Evolutionary conservation across 192 early-diverging fungal species (phyloP).

Genomic region (Linderina pennispora): DNA sequence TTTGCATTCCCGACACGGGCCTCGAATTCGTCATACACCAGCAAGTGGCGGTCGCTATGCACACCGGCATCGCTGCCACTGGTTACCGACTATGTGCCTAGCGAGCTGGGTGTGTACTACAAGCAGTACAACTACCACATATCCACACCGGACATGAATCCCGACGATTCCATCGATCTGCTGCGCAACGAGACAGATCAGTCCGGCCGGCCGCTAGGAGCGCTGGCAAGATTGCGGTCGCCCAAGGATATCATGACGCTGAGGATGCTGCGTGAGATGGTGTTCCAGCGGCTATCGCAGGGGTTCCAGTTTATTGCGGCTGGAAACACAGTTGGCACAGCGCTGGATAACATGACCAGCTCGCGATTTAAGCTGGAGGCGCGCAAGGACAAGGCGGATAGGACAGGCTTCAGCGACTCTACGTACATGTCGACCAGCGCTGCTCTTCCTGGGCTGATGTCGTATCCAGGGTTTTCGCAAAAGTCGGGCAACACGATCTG

Average conservation of each 20-base stretch:
- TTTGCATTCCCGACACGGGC: constrained; percentile 68
- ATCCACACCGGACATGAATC: constrained; percentile 22
- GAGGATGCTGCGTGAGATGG: constrained; percentile 73
- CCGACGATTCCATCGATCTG: constrained; percentile 1
- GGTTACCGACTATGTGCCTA: constrained; percentile 77
- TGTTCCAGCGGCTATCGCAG: constrained; percentile 84
- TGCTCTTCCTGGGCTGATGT: constrained; percentile 2
- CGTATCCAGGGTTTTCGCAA: constrained; percentile 29
- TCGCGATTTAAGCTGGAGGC: constrained; percentile 5
- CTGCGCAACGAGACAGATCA: constrained; percentile 20
- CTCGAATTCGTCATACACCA: constrained; percentile 54
- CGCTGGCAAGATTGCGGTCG: not conserved
- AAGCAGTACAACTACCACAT: constrained; percentile 57
- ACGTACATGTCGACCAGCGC: constrained; percentile 20
- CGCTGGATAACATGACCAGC: not conserved
- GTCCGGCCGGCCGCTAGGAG: constrained; percentile 29
- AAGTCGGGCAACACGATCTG: constrained; percentile 46
- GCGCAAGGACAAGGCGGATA: constrained; percentile 1
- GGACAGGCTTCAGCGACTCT: constrained; percentile 3
- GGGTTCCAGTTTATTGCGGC: constrained; percentile 84
- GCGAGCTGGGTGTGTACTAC: constrained; percentile 61
- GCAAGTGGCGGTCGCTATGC: constrained; percentile 83
- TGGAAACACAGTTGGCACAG: constrained; percentile 2
- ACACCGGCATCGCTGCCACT: constrained; percentile 93
- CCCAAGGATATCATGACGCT: constrained; percentile 35